These are phyloP conservation scores for Limtongia smithiae DNA, from an alignment of 805 yeast species.

Conservation along the genomic window DNA sequence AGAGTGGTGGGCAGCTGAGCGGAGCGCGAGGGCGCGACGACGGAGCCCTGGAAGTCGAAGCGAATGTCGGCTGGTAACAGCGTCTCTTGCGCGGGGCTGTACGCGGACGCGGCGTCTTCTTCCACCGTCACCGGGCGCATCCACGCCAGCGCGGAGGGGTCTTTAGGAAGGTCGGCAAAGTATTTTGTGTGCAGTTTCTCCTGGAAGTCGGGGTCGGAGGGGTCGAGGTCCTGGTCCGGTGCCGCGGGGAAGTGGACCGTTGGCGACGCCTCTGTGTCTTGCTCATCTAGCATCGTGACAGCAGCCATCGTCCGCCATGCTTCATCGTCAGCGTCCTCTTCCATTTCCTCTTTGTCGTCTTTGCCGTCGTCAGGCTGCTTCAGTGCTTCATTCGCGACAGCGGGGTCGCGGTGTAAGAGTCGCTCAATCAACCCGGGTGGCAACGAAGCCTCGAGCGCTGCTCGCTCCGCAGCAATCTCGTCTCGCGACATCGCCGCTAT, in stretches of 20 bases:
- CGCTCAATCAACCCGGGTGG: slow-evolving; percentile 21
- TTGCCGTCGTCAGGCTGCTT: neutral
- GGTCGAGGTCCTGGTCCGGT: slow-evolving; percentile 44
- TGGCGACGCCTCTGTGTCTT: neutral
- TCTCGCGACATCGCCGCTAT: slow-evolving; percentile 22
- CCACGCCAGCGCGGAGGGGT: slow-evolving; percentile 83
- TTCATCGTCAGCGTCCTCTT: neutral
- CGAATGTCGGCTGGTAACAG: slow-evolving; percentile 58
- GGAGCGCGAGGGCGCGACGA: slow-evolving; percentile 58
- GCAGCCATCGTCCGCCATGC: too few species aligned
- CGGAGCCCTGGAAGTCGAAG: slow-evolving; percentile 81
- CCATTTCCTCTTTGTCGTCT: neutral
- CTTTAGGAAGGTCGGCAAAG: slow-evolving; percentile 85
- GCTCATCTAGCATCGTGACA: too few species aligned
- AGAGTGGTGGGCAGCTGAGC: slow-evolving; percentile 48
- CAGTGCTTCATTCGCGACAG: slow-evolving; percentile 13
- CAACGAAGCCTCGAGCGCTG: slow-evolving; percentile 18
- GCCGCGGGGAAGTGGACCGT: slow-evolving; percentile 22
- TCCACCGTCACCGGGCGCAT: slow-evolving; percentile 61
- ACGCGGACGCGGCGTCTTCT: slow-evolving; percentile 37
- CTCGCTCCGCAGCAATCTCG: slow-evolving; percentile 26
- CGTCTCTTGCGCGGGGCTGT: slow-evolving; percentile 43
- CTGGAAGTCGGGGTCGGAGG: slow-evolving; percentile 74
- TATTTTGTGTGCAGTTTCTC: slow-evolving; percentile 76
- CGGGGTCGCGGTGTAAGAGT: slow-evolving; percentile 16